These are phyloP conservation scores for Blastocystis sp. DNA, from an alignment of 352 stramenopile species.

Conservation along the genomic window DNA sequence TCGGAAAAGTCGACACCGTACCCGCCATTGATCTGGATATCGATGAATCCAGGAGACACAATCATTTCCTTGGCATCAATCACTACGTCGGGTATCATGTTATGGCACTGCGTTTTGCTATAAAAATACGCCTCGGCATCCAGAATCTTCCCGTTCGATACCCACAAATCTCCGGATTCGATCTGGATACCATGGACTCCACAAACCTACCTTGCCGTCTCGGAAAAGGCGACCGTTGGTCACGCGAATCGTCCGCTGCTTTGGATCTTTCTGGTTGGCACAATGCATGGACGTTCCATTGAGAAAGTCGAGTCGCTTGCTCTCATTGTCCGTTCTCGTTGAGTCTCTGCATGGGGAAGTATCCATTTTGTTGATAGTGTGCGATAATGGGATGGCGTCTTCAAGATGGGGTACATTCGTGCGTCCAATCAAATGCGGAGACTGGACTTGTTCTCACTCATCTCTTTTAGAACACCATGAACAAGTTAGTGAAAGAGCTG, in stretches of 20 bases:
- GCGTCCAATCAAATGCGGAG: too few relatives aligned
- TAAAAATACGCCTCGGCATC: neutral
- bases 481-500: too few relatives aligned
- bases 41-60: constrained; percentile 71
- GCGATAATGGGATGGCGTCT: too few relatives aligned
- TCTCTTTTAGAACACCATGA: too few relatives aligned
- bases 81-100: neutral
- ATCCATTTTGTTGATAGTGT: too few relatives aligned
- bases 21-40: constrained; percentile 75
- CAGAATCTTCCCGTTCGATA: neutral
- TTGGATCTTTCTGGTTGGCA: neutral
- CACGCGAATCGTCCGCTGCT: neutral
- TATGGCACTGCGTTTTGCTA: neutral
- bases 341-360: too few relatives aligned
- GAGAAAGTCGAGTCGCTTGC: too few relatives aligned
- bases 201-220: neutral
- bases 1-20: constrained; percentile 74
- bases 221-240: neutral
- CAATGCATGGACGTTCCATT: neutral
- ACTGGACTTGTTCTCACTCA: too few relatives aligned
- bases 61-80: constrained; percentile 58
- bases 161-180: neutral
- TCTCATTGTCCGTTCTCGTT: neutral
- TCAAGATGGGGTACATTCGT: too few relatives aligned
- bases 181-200: neutral